Evolutionary conservation across 345 rosid genomes (phyloP).

Genomic region (Linum tenue): DNA sequence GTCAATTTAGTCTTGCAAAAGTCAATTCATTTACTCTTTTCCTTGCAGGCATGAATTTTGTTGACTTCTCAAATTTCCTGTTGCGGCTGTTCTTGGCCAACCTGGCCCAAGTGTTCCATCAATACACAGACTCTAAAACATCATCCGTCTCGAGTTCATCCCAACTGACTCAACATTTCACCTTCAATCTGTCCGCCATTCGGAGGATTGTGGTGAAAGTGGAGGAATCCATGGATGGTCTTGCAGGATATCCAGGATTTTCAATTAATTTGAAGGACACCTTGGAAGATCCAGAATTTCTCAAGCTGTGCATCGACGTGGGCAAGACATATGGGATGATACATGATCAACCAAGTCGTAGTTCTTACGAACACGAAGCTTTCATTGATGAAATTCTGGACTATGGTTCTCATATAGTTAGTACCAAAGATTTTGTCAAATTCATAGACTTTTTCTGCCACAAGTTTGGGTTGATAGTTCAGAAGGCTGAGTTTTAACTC

Average conservation of each 20-base stretch:
- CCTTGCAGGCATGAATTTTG: conserved; percentile 77
- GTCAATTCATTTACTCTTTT: no score
- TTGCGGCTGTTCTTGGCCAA: conserved; percentile 49
- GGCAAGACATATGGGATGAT: conserved; percentile 38
- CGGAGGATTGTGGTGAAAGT: conserved; percentile 36
- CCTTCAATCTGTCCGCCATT: conserved; percentile 41
- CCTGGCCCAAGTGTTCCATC: conserved; percentile 29
- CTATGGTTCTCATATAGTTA: conserved; percentile 25
- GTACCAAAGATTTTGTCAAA: conserved; percentile 48
- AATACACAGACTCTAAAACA: conserved; percentile 18
- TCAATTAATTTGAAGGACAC: conserved; percentile 34
- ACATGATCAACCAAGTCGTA: conserved; percentile 27
- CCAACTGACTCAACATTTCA: conserved; percentile 29
- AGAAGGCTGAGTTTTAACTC: neutral
- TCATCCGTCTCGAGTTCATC: conserved; percentile 20
- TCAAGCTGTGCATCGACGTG: conserved; percentile 33
- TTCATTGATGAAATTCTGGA: conserved; percentile 22
- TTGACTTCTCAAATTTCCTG: conserved; percentile 59
- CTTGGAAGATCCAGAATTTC: conserved; percentile 42
- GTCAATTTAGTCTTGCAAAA: neutral
- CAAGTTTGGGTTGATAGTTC: neutral
- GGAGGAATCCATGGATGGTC: conserved; percentile 33
- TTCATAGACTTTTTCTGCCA: conserved; percentile 26
- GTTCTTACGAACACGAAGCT: conserved; percentile 19
- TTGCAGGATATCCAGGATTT: conserved; percentile 24